Conservation (phyloP, 371 early-diverging fungal species). For the Syncephalastrum monosporum region DNA sequence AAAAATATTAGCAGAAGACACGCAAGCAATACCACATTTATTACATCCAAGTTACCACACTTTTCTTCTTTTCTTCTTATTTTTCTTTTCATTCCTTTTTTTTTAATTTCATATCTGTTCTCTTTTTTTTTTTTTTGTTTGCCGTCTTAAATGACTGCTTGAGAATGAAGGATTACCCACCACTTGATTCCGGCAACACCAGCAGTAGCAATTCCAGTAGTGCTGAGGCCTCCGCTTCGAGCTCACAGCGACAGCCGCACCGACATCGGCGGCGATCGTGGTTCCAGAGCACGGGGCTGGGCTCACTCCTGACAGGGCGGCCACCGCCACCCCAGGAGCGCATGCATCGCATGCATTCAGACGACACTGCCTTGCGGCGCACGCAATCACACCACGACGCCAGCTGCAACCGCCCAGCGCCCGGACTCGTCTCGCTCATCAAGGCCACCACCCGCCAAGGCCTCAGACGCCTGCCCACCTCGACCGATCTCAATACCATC, state of each 20-base stretch:
- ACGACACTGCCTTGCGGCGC: slow-evolving; percentile 6
- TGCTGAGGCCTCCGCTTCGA: neutral
- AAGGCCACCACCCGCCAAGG: slow-evolving; percentile 17
- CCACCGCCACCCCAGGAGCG: slow-evolving; percentile 6
- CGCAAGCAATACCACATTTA: too few relatives aligned
- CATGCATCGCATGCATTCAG: slow-evolving; percentile 4
- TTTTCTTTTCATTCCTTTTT: neutral
- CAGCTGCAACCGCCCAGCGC: slow-evolving; percentile 1
- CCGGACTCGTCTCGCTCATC: slow-evolving; percentile 8
- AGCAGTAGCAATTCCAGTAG: neutral
- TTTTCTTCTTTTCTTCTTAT: neutral
- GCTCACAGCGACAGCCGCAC: too few relatives aligned
- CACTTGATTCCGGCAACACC: neutral
- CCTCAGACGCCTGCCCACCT: slow-evolving; percentile 11
- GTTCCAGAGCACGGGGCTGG: slow-evolving; percentile 8
- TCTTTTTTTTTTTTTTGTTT: neutral
- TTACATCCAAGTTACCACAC: too few relatives aligned
- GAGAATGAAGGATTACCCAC: too few relatives aligned
- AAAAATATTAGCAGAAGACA: too few relatives aligned
- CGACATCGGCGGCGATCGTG: slow-evolving; percentile 8
- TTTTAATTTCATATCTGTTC: neutral
- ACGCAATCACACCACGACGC: slow-evolving; percentile 3
- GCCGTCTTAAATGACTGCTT: neutral
- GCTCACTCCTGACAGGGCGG: slow-evolving; percentile 6
- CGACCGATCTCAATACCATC: slow-evolving; percentile 11